A percentile compares a stretch with the other conserved stretches of the same genome.
Evolutionary conservation across 768 basidiomycete genomes (phyloP).

Genomic region (Lentinula edodes): DNA sequence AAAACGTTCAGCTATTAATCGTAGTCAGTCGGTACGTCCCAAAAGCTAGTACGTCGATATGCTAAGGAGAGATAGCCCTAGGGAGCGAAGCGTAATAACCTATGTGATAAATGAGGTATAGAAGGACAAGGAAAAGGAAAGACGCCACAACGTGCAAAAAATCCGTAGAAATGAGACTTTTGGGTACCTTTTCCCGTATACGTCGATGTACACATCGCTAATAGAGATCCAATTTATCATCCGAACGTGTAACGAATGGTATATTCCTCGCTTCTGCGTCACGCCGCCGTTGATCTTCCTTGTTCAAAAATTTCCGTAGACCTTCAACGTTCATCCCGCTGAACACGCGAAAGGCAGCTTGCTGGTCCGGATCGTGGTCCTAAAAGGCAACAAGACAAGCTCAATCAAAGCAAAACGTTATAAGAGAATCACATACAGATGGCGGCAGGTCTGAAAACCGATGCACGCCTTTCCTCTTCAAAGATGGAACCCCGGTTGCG

Average conservation of each 20-base stretch:
- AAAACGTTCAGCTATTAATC: neutral
- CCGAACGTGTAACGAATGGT: slow-evolving; percentile 52
- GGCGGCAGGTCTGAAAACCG: slow-evolving; percentile 76
- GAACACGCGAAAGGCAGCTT: slow-evolving; percentile 75
- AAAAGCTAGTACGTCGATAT: neutral
- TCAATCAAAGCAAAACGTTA: neutral
- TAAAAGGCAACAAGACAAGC: slow-evolving; percentile 23
- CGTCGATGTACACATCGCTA: slow-evolving; percentile 18
- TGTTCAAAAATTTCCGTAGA: slow-evolving; percentile 66
- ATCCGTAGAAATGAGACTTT: neutral
- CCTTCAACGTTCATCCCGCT: slow-evolving; percentile 58
- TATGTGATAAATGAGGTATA: neutral
- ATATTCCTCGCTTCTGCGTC: slow-evolving; percentile 57
- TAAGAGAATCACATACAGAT: slow-evolving; percentile 33
- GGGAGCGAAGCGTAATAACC: neutral
- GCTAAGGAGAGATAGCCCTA: neutral
- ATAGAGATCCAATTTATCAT: slow-evolving; percentile 61
- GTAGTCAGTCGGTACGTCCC: neutral
- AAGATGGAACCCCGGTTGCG: slow-evolving; percentile 73
- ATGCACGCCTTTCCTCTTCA: slow-evolving; percentile 62
- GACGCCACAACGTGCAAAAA: neutral
- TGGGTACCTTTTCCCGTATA: neutral
- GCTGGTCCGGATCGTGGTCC: slow-evolving; percentile 63
- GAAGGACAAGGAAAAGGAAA: neutral
- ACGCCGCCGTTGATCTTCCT: slow-evolving; percentile 53